Conservation (phyloP, 192 early-diverging fungal genomes). For the Spizellomyces punctatus region DNA sequence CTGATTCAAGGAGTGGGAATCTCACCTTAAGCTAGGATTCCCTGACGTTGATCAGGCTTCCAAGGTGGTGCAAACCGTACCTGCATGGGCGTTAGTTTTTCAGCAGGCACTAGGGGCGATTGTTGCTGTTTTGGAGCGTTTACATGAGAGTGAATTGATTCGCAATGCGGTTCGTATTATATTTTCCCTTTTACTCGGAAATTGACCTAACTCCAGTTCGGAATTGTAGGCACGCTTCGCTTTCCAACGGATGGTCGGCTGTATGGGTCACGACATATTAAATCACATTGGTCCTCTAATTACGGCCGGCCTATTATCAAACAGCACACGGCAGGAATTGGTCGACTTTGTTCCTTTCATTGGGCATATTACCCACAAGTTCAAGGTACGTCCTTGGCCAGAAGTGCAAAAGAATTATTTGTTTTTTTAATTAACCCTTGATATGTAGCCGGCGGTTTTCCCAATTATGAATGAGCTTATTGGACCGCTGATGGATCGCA, state of each 20-base stretch:
- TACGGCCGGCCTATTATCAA: constrained; percentile 69
- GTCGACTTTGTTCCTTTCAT: constrained; percentile 87
- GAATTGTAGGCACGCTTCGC: constrained; percentile 47
- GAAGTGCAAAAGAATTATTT: background rate
- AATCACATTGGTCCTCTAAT: constrained; percentile 80
- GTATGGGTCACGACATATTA: constrained; percentile 80
- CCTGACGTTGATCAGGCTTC: constrained; percentile 47
- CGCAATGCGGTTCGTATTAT: constrained; percentile 43
- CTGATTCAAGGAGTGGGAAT: too few species aligned
- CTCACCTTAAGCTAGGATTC: constrained; percentile 46
- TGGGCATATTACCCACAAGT: constrained; percentile 84
- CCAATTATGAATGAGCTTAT: constrained; percentile 75
- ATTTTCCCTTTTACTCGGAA: background rate
- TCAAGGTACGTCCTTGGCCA: constrained; percentile 64
- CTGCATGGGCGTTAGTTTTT: constrained; percentile 70
- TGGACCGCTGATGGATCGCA: constrained; percentile 77
- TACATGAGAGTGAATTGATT: constrained; percentile 44
- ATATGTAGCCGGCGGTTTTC: constrained; percentile 58
- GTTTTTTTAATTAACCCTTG: background rate
- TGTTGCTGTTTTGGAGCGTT: constrained; percentile 63
- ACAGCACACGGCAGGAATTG: constrained; percentile 76
- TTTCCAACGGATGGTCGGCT: constrained; percentile 86
- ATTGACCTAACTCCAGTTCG: background rate
- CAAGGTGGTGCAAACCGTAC: constrained; percentile 28
- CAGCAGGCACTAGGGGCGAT: constrained; percentile 80